Base-by-base conservation (phyloP, 176 grass and related monocot species). In the Juncus effusus region DNA sequence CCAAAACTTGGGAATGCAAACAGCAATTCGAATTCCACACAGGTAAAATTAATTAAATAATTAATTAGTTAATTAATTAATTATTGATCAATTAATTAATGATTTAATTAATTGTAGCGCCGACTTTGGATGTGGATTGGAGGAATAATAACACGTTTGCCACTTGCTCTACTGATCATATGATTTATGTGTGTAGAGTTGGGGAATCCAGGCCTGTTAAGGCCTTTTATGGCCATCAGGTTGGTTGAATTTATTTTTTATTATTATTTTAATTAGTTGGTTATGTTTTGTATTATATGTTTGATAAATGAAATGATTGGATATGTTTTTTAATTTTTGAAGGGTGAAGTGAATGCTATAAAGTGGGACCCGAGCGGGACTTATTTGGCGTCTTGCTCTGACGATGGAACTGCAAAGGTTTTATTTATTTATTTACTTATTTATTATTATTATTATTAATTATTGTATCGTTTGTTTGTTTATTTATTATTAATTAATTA, bases 271-370 rank as follows among this genome's bases (percentile, higher is more conserved):
- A 42, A 62, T 13, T 19, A 40, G 10, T 70, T 70, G 16, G 16
- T 16, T 5, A 4, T 19, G 40, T 12, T 53, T 19, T 75, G 4
- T 59, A 39, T 64, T 40, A 55, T 38, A 51, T 39, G 11, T 41
- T 60, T 49, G 8, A 12, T 5, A 12, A 35, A 6, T 38, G 70
- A 62, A 62, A 39, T 56, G 11, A 49, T 2, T 49, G 16, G 2
- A 72, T 50, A 42, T 16, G 53, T 64, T 75, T 40, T 54, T 51
- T 54, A 15, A 61, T 55, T 64, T 77, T 28, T 68, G 58, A 71
- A 92, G 88, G 90, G 75, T 63, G 94, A 97, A 82, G 94, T 97
- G 73, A 97, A 97, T 82, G 94, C 94, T 76, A 97, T 97, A 66
- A 97, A 97, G 68, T 97, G 94, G 94, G 94, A 97, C 79, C 94